Evolutionary conservation across 1,139 yeast species (phyloP).

Genomic region (Tardiomyces digboiensis): DNA sequence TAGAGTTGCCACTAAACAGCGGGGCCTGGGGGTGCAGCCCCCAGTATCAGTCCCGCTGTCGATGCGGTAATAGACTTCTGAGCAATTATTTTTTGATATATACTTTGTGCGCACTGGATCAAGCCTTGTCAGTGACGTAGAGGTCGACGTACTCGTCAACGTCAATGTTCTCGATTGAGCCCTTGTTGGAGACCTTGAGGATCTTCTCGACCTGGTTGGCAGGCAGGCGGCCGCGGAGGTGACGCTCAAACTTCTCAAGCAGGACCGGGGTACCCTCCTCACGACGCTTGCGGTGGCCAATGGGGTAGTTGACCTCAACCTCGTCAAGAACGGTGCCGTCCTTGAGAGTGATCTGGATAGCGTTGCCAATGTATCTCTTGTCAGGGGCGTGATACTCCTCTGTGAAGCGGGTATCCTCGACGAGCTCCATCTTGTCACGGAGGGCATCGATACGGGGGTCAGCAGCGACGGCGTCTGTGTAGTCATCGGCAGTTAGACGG

Average conservation of each 20-base stretch:
- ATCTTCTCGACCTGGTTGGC: slow-evolving; percentile 32
- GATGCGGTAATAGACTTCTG: too few relatives aligned
- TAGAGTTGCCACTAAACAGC: too few relatives aligned
- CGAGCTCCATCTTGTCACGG: slow-evolving; percentile 45
- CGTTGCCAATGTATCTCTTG: slow-evolving; percentile 49
- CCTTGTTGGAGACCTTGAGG: slow-evolving; percentile 26
- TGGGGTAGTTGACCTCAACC: slow-evolving; percentile 45
- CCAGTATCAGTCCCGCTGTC: too few relatives aligned
- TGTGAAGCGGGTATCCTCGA: slow-evolving; percentile 39
- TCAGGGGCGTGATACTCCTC: slow-evolving; percentile 46
- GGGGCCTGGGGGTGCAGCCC: too few relatives aligned
- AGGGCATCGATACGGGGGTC: slow-evolving; percentile 44
- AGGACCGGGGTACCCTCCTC: slow-evolving; percentile 50
- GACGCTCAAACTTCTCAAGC: slow-evolving; percentile 40
- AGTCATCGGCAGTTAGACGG: slow-evolving; percentile 47
- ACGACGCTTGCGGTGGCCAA: slow-evolving; percentile 48
- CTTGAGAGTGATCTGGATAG: slow-evolving; percentile 38
- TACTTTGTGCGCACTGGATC: not conserved
- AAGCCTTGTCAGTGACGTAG: slow-evolving; percentile 23
- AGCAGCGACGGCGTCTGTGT: slow-evolving; percentile 40
- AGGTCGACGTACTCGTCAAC: slow-evolving; percentile 42
- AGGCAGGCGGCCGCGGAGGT: slow-evolving; percentile 36
- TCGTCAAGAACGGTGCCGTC: slow-evolving; percentile 47
- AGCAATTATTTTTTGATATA: not conserved
- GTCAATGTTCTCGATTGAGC: slow-evolving; percentile 31